Evolutionary conservation across 1,139 yeast species (phyloP).

Genomic region (Zygosaccharomyces sapae): DNA sequence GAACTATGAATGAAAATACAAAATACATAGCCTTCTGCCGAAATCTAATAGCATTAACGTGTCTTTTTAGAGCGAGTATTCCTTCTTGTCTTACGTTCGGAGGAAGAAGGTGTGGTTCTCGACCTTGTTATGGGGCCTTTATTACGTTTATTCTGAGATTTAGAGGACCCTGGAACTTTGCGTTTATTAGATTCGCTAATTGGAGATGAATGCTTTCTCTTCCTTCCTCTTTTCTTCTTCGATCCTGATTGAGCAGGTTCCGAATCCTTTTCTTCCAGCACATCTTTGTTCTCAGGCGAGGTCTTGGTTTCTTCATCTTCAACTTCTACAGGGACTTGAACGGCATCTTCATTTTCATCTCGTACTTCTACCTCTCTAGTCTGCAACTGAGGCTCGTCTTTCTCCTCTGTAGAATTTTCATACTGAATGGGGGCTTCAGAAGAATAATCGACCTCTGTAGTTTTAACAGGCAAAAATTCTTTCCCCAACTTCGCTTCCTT

Average conservation of each 20-base stretch:
- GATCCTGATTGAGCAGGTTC: background rate
- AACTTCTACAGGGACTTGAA: slow-evolving; percentile 1
- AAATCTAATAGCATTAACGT: background rate
- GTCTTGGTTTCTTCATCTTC: background rate
- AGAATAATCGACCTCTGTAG: slow-evolving; percentile 4
- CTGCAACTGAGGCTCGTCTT: background rate
- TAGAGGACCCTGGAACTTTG: background rate
- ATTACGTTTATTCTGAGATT: background rate
- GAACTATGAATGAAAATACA: background rate
- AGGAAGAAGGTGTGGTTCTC: slow-evolving; percentile 2
- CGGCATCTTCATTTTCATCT: background rate
- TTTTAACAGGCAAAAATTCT: no score
- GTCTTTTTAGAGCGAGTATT: slow-evolving; percentile 1
- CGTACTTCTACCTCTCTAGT: slow-evolving; percentile 1
- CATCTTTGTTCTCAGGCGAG: background rate
- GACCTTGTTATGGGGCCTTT: slow-evolving; percentile 4
- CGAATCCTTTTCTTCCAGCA: background rate
- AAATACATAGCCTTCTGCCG: background rate
- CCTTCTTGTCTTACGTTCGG: background rate
- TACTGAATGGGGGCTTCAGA: background rate
- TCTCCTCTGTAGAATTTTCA: background rate
- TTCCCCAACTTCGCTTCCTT: no score
- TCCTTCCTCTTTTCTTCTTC: background rate
- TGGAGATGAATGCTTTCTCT: background rate
- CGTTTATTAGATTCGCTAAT: background rate